phyloP scores from a whole-genome alignment of 179 eudicot genomes.

The Carnegiea gigantea region DNA sequence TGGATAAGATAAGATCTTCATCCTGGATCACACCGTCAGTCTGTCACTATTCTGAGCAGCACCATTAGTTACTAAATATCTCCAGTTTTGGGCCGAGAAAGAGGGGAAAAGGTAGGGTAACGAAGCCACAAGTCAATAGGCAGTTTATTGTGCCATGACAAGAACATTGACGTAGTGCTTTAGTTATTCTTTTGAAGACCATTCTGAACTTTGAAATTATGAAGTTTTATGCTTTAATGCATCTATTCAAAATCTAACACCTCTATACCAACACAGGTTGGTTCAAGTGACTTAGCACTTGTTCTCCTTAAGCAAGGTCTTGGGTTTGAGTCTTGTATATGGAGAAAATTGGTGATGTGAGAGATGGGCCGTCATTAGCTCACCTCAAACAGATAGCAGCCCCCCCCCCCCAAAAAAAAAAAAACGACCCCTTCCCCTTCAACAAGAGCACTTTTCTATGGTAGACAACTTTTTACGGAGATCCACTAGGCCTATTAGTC shows the following conservation, averaged over 20 bases:
- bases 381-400: too few species aligned
- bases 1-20: too few species aligned
- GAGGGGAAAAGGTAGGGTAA: background rate
- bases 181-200: background rate
- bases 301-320: too few species aligned
- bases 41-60: too few species aligned
- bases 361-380: too few species aligned
- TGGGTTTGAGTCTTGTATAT: too few species aligned
- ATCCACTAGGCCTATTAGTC: background rate
- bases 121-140: background rate
- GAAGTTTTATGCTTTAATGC: background rate
- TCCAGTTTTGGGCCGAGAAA: too few species aligned
- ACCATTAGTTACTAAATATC: too few species aligned
- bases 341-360: too few species aligned
- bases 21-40: too few species aligned
- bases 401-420: background rate
- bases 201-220: background rate
- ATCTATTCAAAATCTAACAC: background rate
- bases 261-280: too few species aligned
- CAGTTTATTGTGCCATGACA: background rate
- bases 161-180: background rate
- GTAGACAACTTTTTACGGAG: background rate
- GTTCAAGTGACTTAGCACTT: too few species aligned
- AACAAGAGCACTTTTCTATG: background rate
- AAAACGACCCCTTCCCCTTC: background rate